Evolutionary conservation across 371 early-diverging fungal genomes (phyloP).

Genomic region (Mucor indicus): DNA sequence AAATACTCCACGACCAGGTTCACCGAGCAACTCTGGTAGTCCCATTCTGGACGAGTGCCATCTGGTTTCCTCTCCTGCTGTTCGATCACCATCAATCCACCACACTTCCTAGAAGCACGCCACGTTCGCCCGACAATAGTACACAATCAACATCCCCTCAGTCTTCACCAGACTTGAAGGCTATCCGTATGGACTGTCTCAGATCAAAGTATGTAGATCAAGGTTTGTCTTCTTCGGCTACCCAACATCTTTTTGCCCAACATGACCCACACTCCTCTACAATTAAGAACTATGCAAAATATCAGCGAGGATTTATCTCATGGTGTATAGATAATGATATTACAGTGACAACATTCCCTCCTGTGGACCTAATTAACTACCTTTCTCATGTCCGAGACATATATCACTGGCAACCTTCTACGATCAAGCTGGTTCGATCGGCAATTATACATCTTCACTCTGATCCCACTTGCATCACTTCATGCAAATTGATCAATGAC

Average conservation of each 20-base stretch:
- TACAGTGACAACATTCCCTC: too few species aligned
- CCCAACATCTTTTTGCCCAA: neutral
- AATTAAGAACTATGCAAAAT: too few species aligned
- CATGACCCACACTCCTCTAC: neutral
- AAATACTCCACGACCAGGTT: slow-evolving; percentile 3
- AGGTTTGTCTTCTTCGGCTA: neutral
- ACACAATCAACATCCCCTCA: neutral
- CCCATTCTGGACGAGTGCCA: slow-evolving; percentile 7
- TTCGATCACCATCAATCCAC: neutral
- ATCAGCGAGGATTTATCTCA: neutral
- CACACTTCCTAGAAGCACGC: neutral
- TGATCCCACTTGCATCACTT: neutral
- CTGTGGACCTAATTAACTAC: slow-evolving; percentile 10
- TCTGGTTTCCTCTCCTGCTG: slow-evolving; percentile 23
- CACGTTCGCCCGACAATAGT: neutral
- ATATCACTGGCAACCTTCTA: neutral
- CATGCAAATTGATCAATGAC: neutral
- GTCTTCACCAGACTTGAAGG: neutral
- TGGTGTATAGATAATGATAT: too few species aligned
- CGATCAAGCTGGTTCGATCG: slow-evolving; percentile 1
- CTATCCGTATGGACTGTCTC: neutral
- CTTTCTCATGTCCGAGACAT: neutral
- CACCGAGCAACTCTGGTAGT: slow-evolving; percentile 5
- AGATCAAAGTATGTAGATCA: neutral
- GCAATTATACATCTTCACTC: slow-evolving; percentile 6